Base-by-base conservation (phyloP, 2,329 filamentous ascomycete genomes). In the Microdochium bolleyi region DNA sequence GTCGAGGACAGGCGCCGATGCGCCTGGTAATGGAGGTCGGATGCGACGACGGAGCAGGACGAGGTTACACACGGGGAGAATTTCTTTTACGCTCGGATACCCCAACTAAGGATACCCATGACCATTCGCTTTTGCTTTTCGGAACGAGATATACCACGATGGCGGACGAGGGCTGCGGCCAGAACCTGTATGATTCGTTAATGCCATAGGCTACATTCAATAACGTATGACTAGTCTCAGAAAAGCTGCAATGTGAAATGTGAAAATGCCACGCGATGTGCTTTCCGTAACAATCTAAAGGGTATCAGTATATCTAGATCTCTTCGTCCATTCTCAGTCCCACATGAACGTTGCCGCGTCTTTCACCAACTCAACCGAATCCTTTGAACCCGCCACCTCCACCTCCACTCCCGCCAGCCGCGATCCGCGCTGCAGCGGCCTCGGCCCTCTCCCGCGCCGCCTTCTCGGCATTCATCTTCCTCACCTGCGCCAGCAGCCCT, bases 401-500 rank as follows among this genome's bases (percentile, higher is more conserved):
- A 19, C 49, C 60, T 9, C 37, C 55, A 38, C 27, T 55, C 32
- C 50, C 54, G 22, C 57, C 60, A 13, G 51, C 53, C 24, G 51
- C 57, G 41, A 30, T 27, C 13, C 41, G 51, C 16, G 38, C 52
- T 2, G 24, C 14, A 37, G 24, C 16, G n/a, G 30, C 25, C 34
- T 60, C 58, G 3, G 56, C 58, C 48, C 60, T 61, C 44, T 67
- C 64, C 52, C 69, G 66, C 3, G 65, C 64, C 50, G 62, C 67
- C 60, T 76, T 77, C 53, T 68, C 71, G 51, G 67, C 60, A 57
- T 84, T 87, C 67, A 78, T 72, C 62, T 66, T 72, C 60, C 84
- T 75, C n/a, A 92, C 77, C 62, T 84, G 70, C 24, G 75, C 73
- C 49, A 92, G 76, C 73, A 92, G 72, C 11, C 76, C 71, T 58